Evolutionary conservation across 306 rosid genomes (phyloP).

Genomic region (Vigna unguiculata): DNA sequence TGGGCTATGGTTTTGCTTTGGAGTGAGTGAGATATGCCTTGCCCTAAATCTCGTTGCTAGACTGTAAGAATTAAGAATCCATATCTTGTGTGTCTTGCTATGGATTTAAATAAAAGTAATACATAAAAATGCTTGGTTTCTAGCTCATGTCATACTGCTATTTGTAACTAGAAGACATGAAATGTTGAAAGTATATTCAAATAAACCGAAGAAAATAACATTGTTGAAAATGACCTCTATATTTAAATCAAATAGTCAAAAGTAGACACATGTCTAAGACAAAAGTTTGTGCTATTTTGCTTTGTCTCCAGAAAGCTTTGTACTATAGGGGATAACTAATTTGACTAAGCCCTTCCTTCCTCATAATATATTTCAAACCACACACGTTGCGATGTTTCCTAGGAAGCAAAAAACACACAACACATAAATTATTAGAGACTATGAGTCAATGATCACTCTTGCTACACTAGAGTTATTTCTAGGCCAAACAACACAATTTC

Average conservation of each 20-base stretch:
- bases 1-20: too few relatives aligned
- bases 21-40: too few relatives aligned
- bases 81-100: neutral
- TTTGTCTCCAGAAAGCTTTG: neutral
- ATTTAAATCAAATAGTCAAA: neutral
- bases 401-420: conserved; percentile 1
- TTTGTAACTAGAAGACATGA: conserved; percentile 1
- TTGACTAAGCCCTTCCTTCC: neutral
- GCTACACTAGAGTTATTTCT: neutral
- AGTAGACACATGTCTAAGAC: neutral
- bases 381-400: neutral
- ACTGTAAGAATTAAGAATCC: too few relatives aligned
- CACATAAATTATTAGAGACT: neutral
- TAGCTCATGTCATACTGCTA: neutral
- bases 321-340: neutral
- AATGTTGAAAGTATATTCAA: conserved; percentile 6
- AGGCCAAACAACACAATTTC: neutral
- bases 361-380: neutral
- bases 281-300: neutral
- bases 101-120: neutral
- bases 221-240: neutral
- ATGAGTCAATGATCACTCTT: neutral
- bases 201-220: neutral
- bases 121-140: too few relatives aligned
- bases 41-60: too few relatives aligned